Evolutionary conservation across 345 rosid species (phyloP).

Genomic region (Lenwebbia sp.): DNA sequence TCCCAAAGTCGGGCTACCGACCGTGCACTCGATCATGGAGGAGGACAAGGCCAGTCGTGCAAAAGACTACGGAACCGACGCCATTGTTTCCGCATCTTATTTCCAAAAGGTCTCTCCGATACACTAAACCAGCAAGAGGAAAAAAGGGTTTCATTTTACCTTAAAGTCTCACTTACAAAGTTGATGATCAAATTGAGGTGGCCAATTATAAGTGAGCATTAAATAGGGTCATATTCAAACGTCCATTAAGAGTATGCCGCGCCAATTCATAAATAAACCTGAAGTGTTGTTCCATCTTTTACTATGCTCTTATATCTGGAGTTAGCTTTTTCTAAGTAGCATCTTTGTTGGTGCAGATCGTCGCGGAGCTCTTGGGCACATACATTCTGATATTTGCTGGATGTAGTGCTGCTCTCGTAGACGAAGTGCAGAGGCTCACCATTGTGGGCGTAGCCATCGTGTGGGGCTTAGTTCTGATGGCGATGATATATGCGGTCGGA

Average conservation of each 20-base stretch:
- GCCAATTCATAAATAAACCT: neutral
- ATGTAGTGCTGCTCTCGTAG: conserved; percentile 24
- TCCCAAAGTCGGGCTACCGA: conserved; percentile 2
- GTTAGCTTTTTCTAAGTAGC: neutral
- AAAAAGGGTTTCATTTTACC: neutral
- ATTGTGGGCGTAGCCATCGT: conserved; percentile 28
- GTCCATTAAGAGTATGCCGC: neutral
- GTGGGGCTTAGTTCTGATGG: conserved; percentile 40
- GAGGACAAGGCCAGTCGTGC: neutral
- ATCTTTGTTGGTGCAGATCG: conserved; percentile 3
- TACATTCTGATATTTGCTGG: conserved; percentile 29
- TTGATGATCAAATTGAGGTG: neutral
- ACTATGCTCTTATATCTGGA: neutral
- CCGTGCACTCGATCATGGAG: neutral
- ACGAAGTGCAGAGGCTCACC: conserved; percentile 16
- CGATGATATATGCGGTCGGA: conserved; percentile 27
- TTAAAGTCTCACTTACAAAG: neutral
- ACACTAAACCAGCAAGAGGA: neutral
- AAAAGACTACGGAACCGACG: neutral
- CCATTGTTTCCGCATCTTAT: conserved; percentile 7
- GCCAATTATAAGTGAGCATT: neutral
- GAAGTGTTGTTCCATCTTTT: neutral
- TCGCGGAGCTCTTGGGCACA: conserved; percentile 43
- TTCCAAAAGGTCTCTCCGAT: conserved; percentile 11
- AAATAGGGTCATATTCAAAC: neutral